Percentiles rank a stretch among this genome's conserved stretches.
Evolutionary conservation across 75 land plant species (phyloP).

Genomic region (Pinus taeda): DNA sequence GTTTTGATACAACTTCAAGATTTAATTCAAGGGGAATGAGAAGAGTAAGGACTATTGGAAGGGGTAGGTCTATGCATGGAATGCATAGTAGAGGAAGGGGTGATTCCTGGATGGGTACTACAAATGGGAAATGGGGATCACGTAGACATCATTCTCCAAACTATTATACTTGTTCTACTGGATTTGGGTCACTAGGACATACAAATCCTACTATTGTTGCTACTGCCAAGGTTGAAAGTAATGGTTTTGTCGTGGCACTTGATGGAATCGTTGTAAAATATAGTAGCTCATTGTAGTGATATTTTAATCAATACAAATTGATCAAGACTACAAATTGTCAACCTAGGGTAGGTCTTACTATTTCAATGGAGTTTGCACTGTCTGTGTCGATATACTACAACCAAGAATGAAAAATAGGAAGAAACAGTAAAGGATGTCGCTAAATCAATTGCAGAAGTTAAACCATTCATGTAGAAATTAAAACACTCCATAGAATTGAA

Average conservation of each 20-base stretch:
- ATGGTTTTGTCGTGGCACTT: conserved; percentile 65
- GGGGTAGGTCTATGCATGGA: conserved; percentile 14
- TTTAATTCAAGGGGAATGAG: conserved; percentile 26
- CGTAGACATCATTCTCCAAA: conserved; percentile 34
- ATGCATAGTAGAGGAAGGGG: conserved; percentile 38
- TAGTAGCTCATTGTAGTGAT: conserved; percentile 12
- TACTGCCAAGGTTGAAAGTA: conserved; percentile 64
- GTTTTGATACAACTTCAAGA: conserved; percentile 6
- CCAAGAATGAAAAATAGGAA: no score
- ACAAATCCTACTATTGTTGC: conserved; percentile 52
- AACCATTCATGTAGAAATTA: no score
- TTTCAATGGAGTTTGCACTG: no score
- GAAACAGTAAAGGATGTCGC: no score
- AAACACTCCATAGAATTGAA: no score
- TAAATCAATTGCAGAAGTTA: no score
- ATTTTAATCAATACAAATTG: no score
- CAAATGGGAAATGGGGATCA: conserved; percentile 16
- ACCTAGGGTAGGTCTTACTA: no score
- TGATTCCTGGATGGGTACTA: conserved; percentile 9
- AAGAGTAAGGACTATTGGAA: conserved; percentile 21
- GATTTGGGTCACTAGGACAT: conserved; percentile 29
- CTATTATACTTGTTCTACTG: conserved; percentile 17
- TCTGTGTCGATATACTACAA: no score
- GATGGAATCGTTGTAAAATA: conserved; percentile 52
- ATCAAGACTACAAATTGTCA: no score